Conservation (phyloP, 495 filamentous ascomycete genomes). For the Hyaloscypha variabilis region DNA sequence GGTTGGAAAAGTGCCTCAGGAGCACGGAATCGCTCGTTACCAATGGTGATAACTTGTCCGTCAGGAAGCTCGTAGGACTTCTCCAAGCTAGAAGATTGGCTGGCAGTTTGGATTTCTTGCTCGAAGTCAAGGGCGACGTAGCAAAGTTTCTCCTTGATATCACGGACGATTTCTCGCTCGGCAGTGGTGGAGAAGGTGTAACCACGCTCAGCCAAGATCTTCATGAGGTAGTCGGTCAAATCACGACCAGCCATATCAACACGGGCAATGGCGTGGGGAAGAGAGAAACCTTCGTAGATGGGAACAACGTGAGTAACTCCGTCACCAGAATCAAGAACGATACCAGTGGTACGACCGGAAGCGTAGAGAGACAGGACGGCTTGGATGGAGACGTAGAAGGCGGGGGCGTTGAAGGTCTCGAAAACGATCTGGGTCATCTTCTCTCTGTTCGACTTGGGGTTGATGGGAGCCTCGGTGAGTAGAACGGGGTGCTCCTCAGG, state of each 20-base stretch:
- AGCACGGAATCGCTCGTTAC: conserved; percentile 99
- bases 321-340: conserved; percentile 99
- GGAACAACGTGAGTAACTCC: conserved; percentile 99
- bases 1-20: conserved; percentile 99
- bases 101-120: conserved; percentile 99
- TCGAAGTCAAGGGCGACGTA: conserved; percentile 99
- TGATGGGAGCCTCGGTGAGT: conserved; percentile 98
- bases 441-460: conserved; percentile 99
- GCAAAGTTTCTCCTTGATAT: conserved; percentile 99
- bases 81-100: conserved; percentile 94
- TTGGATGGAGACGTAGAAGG: conserved; percentile 99
- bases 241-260: conserved; percentile 99
- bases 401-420: conserved; percentile 99
- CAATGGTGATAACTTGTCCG: conserved; percentile 99
- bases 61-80: conserved; percentile 99
- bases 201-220: conserved; percentile 98
- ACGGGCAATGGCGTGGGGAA: conserved; percentile 98
- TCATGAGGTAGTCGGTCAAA: conserved; percentile 99
- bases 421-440: conserved; percentile 99
- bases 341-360: conserved; percentile 99
- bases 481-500: conserved; percentile 99
- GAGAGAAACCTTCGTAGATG: conserved; percentile 99
- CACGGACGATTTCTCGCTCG: conserved; percentile 99
- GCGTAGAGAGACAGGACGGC: conserved; percentile 98
- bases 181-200: conserved; percentile 99